Percentiles rank a stretch among this genome's conserved stretches.
Conservation (phyloP, 768 basidiomycete genomes). For the Mycena polygramma region DNA sequence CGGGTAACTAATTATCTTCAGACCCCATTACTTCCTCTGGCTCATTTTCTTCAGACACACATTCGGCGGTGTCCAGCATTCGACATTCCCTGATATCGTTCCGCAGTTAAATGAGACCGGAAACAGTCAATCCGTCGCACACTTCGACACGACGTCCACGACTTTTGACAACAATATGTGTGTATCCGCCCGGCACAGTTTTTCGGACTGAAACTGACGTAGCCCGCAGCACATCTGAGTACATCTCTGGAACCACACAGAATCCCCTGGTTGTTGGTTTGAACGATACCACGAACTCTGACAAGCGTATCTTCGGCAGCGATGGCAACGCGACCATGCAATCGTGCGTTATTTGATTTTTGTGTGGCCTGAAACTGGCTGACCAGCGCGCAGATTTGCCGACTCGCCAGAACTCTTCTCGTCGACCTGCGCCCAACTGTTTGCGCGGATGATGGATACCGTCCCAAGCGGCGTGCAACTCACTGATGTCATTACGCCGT, state of each 20-base stretch:
- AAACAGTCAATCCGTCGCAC: background rate
- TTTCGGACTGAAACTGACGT: too few species aligned
- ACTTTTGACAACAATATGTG: conserved; percentile 26
- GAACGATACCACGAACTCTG: conserved; percentile 18
- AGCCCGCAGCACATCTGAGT: conserved; percentile 20
- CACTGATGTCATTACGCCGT: conserved; percentile 7
- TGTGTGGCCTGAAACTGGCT: too few species aligned
- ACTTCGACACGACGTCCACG: conserved; percentile 13
- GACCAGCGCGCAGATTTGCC: conserved; percentile 5
- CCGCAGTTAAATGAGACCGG: conserved; percentile 1
- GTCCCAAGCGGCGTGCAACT: conserved; percentile 17
- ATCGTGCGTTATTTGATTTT: background rate
- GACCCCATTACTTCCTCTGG: too few species aligned
- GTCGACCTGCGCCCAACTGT: conserved; percentile 20
- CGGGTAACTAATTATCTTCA: too few species aligned
- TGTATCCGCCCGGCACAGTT: background rate
- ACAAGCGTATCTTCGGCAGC: conserved; percentile 20
- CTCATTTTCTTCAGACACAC: background rate
- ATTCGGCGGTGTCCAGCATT: conserved; percentile 19
- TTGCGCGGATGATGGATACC: conserved; percentile 17
- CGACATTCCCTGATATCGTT: conserved; percentile 4
- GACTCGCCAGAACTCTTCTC: conserved; percentile 3
- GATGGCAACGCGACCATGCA: conserved; percentile 26
- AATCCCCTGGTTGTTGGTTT: conserved; percentile 12
- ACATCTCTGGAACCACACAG: conserved; percentile 5